phyloP scores from a whole-genome alignment of 2,329 filamentous ascomycete species.

The Colletotrichum sublineola region DNA sequence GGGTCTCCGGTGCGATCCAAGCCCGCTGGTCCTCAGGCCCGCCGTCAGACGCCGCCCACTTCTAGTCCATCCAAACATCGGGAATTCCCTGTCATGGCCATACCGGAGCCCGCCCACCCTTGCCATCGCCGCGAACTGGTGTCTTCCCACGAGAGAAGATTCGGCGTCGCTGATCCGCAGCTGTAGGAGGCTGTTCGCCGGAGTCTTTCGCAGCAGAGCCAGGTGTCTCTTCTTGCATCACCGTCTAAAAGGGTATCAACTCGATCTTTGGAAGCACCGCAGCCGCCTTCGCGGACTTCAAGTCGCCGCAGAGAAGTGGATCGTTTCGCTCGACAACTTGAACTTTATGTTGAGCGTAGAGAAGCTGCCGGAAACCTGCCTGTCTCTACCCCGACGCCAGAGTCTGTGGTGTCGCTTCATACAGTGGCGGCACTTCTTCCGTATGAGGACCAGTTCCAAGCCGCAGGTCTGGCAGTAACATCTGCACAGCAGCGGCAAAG shows the following conservation, averaged over 20 bases:
- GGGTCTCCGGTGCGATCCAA: conserved; percentile 21
- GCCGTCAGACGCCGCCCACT: neutral
- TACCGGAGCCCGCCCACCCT: neutral
- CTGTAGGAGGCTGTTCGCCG: conserved; percentile 42
- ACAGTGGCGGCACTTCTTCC: conserved; percentile 68
- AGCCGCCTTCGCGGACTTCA: conserved; percentile 54
- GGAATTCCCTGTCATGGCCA: conserved; percentile 6
- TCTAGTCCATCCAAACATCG: neutral
- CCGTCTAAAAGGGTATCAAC: conserved; percentile 20
- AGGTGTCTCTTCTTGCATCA: conserved; percentile 38
- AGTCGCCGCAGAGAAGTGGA: conserved; percentile 59
- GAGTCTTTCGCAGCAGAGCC: conserved; percentile 43
- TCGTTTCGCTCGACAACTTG: conserved; percentile 44
- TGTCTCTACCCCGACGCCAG: conserved; percentile 56
- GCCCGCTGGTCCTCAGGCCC: neutral
- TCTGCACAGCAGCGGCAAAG: conserved; percentile 59
- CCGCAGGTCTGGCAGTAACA: conserved; percentile 69
- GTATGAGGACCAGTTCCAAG: conserved; percentile 65
- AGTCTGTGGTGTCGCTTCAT: conserved; percentile 59
- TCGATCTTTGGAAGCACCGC: conserved; percentile 10
- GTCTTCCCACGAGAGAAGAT: conserved; percentile 27
- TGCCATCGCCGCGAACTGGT: conserved; percentile 5
- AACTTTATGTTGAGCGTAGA: conserved; percentile 48
- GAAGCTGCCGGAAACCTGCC: conserved; percentile 54
- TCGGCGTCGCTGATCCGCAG: conserved; percentile 40